phyloP scores from a whole-genome alignment of 2,329 filamentous ascomycete species.

The Fusarium chlamydosporum region DNA sequence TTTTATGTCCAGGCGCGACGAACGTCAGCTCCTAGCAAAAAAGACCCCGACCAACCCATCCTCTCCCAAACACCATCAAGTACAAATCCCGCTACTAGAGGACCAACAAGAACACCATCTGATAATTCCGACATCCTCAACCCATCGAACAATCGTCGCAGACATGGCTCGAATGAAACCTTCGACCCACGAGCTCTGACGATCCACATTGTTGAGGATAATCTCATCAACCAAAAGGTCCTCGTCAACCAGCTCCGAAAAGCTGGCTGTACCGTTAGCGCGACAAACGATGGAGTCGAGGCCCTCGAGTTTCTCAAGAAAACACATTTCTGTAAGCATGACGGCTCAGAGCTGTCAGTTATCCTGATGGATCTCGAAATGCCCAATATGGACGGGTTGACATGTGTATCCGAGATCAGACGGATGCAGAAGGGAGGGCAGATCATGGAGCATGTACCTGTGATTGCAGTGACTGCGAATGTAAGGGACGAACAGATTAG shows the following conservation, averaged over 20 bases:
- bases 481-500: slow-evolving; percentile 63
- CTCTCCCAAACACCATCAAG: slow-evolving; percentile 1
- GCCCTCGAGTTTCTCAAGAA: slow-evolving; percentile 59
- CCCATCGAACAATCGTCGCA: not conserved
- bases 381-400: slow-evolving; percentile 64
- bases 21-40: slow-evolving; percentile 52
- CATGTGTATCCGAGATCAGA: slow-evolving; percentile 59
- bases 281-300: slow-evolving; percentile 74
- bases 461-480: slow-evolving; percentile 65
- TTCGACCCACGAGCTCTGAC: slow-evolving; percentile 57
- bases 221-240: slow-evolving; percentile 77
- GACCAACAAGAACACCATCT: not conserved
- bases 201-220: slow-evolving; percentile 76
- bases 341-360: slow-evolving; percentile 54
- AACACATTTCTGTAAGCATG: slow-evolving; percentile 51
- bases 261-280: slow-evolving; percentile 70
- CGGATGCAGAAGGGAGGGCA: slow-evolving; percentile 55
- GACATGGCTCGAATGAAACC: not conserved
- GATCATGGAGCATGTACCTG: slow-evolving; percentile 56
- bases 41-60: not conserved
- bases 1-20: slow-evolving; percentile 73
- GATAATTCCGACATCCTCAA: not conserved
- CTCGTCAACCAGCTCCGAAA: slow-evolving; percentile 74
- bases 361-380: slow-evolving; percentile 65
- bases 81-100: not conserved